Conservation (phyloP, 495 filamentous ascomycete genomes). For the Cercophora scortea region DNA sequence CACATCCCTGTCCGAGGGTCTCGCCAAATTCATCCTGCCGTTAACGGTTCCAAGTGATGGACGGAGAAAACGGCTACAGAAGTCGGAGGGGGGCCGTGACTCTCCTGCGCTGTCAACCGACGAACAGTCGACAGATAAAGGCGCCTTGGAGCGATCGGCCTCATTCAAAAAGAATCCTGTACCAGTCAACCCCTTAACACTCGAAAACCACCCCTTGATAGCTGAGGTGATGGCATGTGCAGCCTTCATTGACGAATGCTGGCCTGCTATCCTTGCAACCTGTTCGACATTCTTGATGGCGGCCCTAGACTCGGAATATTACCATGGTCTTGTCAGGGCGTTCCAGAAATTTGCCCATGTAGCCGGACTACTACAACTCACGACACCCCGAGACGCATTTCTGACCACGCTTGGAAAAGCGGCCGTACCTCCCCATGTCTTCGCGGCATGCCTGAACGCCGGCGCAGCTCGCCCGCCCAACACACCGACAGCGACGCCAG, state of each 20-base stretch:
- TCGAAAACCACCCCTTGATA: slow-evolving; percentile 64
- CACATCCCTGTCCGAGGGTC: slow-evolving; percentile 76
- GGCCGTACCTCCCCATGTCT: slow-evolving; percentile 71
- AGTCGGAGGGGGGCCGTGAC: slow-evolving; percentile 35
- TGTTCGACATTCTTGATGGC: slow-evolving; percentile 94
- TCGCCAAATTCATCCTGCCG: slow-evolving; percentile 88
- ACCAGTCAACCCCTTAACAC: slow-evolving; percentile 69
- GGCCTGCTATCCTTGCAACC: slow-evolving; percentile 89
- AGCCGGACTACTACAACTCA: slow-evolving; percentile 74
- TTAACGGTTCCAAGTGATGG: slow-evolving; percentile 65
- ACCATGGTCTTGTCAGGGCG: slow-evolving; percentile 82
- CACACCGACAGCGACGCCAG: slow-evolving; percentile 37
- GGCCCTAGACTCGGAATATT: slow-evolving; percentile 87
- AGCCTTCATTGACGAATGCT: slow-evolving; percentile 79
- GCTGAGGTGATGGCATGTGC: slow-evolving; percentile 66
- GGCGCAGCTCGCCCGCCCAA: slow-evolving; percentile 26
- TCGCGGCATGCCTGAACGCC: slow-evolving; percentile 51
- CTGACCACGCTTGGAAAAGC: slow-evolving; percentile 89
- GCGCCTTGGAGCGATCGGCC: slow-evolving; percentile 34
- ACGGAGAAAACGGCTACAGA: slow-evolving; percentile 41
- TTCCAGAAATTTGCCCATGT: slow-evolving; percentile 97
- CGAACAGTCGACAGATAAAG: slow-evolving; percentile 27
- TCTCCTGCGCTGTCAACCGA: slow-evolving; percentile 32
- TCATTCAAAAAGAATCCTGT: slow-evolving; percentile 53
- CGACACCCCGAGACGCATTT: slow-evolving; percentile 87